A percentile compares a stretch with the other conserved stretches of the same genome.
These are phyloP conservation scores for Asparagopsis taxiformis DNA, from an alignment of 31 red algal species.

Conservation along the genomic window DNA sequence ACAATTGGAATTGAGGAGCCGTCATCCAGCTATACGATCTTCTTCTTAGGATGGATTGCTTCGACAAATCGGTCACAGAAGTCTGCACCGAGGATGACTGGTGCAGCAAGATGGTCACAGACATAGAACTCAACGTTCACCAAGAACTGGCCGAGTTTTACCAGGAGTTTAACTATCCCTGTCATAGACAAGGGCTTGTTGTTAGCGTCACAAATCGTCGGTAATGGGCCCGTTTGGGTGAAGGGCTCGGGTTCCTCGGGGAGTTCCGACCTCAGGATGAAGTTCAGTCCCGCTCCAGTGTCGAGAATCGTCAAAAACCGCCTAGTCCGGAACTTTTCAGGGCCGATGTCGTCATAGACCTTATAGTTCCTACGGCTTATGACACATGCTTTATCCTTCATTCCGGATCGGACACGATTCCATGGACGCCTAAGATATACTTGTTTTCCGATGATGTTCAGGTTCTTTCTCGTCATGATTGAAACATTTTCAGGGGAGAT, in stretches of 20 bases:
- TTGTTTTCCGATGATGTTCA: no score
- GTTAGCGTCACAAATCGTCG: constrained; percentile 9
- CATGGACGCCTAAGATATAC: constrained; percentile 10
- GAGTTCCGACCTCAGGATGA: constrained; percentile 14
- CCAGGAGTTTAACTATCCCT: not conserved
- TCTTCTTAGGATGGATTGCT: constrained; percentile 6
- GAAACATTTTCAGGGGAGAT: no score
- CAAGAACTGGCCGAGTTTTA: not conserved
- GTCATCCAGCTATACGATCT: constrained; percentile 2
- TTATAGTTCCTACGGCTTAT: constrained; percentile 32
- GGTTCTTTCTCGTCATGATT: no score
- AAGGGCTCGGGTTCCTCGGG: not conserved
- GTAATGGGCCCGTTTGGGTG: not conserved
- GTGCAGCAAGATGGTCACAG: constrained; percentile 9
- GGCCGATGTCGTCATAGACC: constrained; percentile 21
- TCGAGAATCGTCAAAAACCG: constrained; percentile 2
- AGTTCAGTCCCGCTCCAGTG: constrained; percentile 6
- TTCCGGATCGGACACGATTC: not conserved
- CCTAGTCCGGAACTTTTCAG: not conserved
- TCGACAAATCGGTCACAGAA: constrained; percentile 29
- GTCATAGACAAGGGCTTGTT: not conserved
- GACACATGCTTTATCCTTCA: constrained; percentile 11
- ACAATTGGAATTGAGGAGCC: not conserved
- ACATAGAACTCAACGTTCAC: not conserved
- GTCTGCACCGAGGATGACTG: constrained; percentile 24